These are phyloP conservation scores for Ramaria rubella DNA, from an alignment of 768 basidiomycete species.

Conservation along the genomic window DNA sequence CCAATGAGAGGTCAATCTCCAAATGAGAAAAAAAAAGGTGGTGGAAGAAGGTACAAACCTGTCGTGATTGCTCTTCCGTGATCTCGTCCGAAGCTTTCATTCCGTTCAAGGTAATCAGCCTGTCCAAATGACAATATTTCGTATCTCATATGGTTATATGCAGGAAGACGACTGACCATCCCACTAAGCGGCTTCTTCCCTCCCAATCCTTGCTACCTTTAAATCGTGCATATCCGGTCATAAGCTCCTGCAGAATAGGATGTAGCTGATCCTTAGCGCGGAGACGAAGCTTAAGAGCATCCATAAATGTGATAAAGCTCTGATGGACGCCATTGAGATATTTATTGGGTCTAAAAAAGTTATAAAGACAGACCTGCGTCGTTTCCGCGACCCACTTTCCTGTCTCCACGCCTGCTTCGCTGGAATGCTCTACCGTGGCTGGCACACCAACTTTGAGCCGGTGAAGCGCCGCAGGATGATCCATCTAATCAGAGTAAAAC, in stretches of 20 bases:
- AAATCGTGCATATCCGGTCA: constrained; percentile 89
- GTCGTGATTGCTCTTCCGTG: constrained; percentile 88
- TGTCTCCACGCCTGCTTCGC: constrained; percentile 86
- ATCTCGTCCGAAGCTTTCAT: constrained; percentile 98
- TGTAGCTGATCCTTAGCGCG: constrained; percentile 98
- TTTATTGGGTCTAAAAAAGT: constrained; percentile 2
- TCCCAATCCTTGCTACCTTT: constrained; percentile 96
- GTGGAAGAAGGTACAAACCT: constrained; percentile 42
- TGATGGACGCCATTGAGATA: constrained; percentile 31
- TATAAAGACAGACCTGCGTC: constrained; percentile 62
- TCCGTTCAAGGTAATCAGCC: constrained; percentile 92
- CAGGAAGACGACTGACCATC: constrained; percentile 58
- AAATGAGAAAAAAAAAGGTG: neutral
- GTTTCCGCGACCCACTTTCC: constrained; percentile 98
- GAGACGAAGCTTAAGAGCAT: constrained; percentile 84
- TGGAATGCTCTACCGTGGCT: constrained; percentile 93
- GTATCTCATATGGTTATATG: neutral
- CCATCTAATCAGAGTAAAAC: constrained; percentile 56
- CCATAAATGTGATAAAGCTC: constrained; percentile 99
- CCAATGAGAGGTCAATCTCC: neutral
- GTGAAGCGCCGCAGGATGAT: constrained; percentile 87
- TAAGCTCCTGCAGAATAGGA: constrained; percentile 91
- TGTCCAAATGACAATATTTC: constrained; percentile 22
- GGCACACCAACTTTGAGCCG: constrained; percentile 89
- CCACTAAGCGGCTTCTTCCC: constrained; percentile 86